These are phyloP conservation scores for Venturiaceae sp. DNA, from an alignment of 2,329 filamentous ascomycete species.

Conservation along the genomic window DNA sequence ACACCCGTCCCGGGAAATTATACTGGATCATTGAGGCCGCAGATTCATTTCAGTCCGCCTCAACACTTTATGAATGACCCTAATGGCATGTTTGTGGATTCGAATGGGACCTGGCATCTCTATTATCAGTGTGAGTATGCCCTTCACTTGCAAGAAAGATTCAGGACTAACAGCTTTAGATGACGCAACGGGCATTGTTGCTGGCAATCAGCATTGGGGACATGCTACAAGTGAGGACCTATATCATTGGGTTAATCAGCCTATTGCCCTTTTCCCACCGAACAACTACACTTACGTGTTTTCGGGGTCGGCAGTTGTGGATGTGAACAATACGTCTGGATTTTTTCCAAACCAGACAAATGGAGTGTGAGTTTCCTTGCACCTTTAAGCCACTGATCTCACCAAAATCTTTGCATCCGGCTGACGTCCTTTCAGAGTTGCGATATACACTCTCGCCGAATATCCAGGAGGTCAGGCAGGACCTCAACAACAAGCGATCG, in stretches of 20 bases:
- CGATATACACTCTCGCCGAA: slow-evolving; percentile 43
- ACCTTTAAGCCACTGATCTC: too few relatives aligned
- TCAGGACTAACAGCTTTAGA: slow-evolving; percentile 21
- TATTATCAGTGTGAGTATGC: slow-evolving; percentile 49
- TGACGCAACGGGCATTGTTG: slow-evolving; percentile 39
- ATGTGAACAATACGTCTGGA: slow-evolving; percentile 55
- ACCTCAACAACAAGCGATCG: slow-evolving; percentile 47
- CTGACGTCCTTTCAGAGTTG: slow-evolving; percentile 29
- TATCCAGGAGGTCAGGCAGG: slow-evolving; percentile 27
- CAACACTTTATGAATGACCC: slow-evolving; percentile 50
- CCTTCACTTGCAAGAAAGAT: slow-evolving; percentile 9
- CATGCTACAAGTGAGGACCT: slow-evolving; percentile 54
- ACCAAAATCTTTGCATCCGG: too few relatives aligned
- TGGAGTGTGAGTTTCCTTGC: slow-evolving; percentile 31
- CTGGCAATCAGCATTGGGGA: slow-evolving; percentile 56
- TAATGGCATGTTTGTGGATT: slow-evolving; percentile 53
- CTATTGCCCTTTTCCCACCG: slow-evolving; percentile 50
- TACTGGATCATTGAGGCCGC: slow-evolving; percentile 33
- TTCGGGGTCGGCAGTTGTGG: slow-evolving; percentile 47
- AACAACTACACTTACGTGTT: slow-evolving; percentile 45
- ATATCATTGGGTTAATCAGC: slow-evolving; percentile 56
- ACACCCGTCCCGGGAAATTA: slow-evolving; percentile 30
- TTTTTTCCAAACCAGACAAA: slow-evolving; percentile 53
- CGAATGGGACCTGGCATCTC: slow-evolving; percentile 48
- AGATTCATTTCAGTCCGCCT: slow-evolving; percentile 48